Evolutionary conservation across 306 rosid species (phyloP).

Genomic region (Castanea crenata): DNA sequence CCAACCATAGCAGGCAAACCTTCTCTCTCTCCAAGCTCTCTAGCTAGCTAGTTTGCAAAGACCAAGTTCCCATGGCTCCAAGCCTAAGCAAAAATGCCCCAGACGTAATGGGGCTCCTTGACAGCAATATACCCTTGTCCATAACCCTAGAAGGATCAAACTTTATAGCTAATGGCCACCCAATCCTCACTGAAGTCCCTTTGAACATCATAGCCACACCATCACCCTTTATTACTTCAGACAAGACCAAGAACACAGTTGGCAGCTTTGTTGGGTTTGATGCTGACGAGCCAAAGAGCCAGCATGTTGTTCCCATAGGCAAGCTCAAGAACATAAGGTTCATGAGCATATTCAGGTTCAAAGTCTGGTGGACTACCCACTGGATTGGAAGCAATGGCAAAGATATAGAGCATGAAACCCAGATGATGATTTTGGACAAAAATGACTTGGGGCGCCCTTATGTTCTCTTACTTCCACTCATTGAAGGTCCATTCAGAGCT

Average conservation of each 20-base stretch:
- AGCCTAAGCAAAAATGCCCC: constrained; percentile 37
- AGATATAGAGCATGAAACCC: constrained; percentile 58
- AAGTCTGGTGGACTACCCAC: constrained; percentile 79
- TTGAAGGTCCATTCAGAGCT: constrained; percentile 60
- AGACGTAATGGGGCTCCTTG: constrained; percentile 2
- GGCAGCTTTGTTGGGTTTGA: constrained; percentile 65
- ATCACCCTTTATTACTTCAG: constrained; percentile 3
- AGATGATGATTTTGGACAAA: constrained; percentile 48
- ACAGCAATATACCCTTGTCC: constrained; percentile 15
- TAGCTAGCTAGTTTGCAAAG: neutral
- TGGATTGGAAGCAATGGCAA: constrained; percentile 50
- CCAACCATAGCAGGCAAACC: neutral
- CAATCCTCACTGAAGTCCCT: constrained; percentile 56
- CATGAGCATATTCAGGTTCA: constrained; percentile 66
- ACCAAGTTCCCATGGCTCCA: constrained; percentile 46
- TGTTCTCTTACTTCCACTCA: constrained; percentile 57
- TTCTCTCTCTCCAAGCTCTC: neutral
- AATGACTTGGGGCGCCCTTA: constrained; percentile 40
- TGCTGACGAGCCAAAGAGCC: constrained; percentile 31
- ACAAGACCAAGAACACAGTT: constrained; percentile 7
- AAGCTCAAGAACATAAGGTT: constrained; percentile 42
- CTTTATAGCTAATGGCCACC: constrained; percentile 54
- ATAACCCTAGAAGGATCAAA: constrained; percentile 34
- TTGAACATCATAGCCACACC: constrained; percentile 41
- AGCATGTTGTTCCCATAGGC: constrained; percentile 49